These are phyloP conservation scores for Brasenia schreberi DNA, from an alignment of 164 flowering plant species.

Conservation along the genomic window DNA sequence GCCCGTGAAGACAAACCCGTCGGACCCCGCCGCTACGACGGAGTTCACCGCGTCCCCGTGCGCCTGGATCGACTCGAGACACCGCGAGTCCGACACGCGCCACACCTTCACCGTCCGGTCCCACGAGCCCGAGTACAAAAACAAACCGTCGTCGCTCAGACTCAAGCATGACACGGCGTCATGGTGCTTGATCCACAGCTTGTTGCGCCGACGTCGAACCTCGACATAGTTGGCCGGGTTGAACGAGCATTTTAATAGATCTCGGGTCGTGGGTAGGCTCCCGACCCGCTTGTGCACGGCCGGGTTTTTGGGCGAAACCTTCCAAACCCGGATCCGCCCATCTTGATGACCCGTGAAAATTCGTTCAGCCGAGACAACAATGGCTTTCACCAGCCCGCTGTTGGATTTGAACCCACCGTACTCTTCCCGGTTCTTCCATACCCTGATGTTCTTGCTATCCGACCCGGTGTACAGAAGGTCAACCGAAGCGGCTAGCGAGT, in stretches of 20 bases:
- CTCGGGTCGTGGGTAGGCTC: constrained; percentile 50
- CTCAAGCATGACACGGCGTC: constrained; percentile 80
- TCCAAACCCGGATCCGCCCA: constrained; percentile 82
- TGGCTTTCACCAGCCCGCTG: constrained; percentile 80
- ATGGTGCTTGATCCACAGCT: constrained; percentile 72
- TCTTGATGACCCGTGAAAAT: constrained; percentile 93
- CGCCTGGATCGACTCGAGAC: constrained; percentile 63
- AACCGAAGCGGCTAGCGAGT: constrained; percentile 51
- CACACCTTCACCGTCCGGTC: constrained; percentile 77
- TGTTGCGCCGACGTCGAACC: constrained; percentile 29
- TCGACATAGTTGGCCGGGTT: constrained; percentile 62
- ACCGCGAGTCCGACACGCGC: constrained; percentile 53
- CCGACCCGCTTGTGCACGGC: constrained; percentile 43
- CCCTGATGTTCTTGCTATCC: constrained; percentile 88
- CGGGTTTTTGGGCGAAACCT: constrained; percentile 28
- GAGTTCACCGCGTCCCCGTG: constrained; percentile 88
- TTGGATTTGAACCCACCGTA: constrained; percentile 59
- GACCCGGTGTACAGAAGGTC: constrained; percentile 82
- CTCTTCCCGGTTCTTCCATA: constrained; percentile 68
- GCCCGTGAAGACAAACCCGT: constrained; percentile 58
- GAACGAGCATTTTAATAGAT: constrained; percentile 51
- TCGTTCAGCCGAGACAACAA: constrained; percentile 45
- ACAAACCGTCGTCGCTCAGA: constrained; percentile 39
- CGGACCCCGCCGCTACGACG: constrained; percentile 33
- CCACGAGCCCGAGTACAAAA: constrained; percentile 82